Evolutionary conservation across 345 rosid genomes (phyloP), one percentile per base, ranked within the genome.

Genomic region (Carallia brachiata): DNA sequence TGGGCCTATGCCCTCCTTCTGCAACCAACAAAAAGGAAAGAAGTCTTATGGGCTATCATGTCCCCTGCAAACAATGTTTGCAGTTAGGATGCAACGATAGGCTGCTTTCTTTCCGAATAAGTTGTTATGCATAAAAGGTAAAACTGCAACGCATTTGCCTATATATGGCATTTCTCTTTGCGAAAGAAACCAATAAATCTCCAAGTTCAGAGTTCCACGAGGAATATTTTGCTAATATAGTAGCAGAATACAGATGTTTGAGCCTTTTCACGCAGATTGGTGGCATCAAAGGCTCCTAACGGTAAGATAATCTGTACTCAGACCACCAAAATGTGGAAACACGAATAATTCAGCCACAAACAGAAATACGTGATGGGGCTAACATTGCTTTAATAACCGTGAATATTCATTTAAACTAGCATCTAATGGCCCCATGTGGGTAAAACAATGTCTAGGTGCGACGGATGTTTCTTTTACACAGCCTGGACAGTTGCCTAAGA

Each of bases 401-500:
- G 10, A 60, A 66, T 36, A 34, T 66, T 61, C 60, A 32, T 66
- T 47, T 54, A 13, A 48, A 19, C 39, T 66, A 18, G 52, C 28
- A 52, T 44, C 60, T 27, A 55, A 55, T 8, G 32, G 60, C 16
- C 32, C 15, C 4, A 28, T 31, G 3, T 5, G 60, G 9, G 27
- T n/a, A 16, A 55, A 55, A 55, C 60, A 55, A 23, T 3, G 31
- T 53, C 48, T 18, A 15, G 56, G 48, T 8, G 32, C 32, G 30
- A 18, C 10, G 63, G 27, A 58, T 48, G 6, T 36, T 5, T 16
- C 37, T 28, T 68, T 79, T 82, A 89, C 31, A 75, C 73, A 67
- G 77, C 64, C 58, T 85, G 88, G 36, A 79, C 84, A 27, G 75
- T 85, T 68, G 88, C 88, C 32, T 87, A 87, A 68, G 85, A 73